Base-by-base conservation (phyloP, 306 rosid genomes). In the Vachellia pachyceras region DNA sequence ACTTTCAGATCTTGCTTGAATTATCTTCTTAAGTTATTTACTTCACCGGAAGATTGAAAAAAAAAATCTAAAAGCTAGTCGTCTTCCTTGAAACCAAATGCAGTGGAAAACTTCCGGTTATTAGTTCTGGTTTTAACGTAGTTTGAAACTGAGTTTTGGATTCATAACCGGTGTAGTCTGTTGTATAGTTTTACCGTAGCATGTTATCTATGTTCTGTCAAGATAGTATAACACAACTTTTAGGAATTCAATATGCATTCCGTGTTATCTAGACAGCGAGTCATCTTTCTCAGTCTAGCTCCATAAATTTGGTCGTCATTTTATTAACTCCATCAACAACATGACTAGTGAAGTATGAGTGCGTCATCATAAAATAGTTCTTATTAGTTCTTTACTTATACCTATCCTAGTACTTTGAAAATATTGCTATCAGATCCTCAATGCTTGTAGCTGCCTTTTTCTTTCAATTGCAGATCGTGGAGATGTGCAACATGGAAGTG, bases 401-500 rank as follows among this genome's bases (percentile, higher is more conserved):
- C 75, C 44, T 54, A 37, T 77, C 36, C 3, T 20, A 18, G 61
- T 83, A 33, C 67, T 55, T 17, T 79, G 68, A 25, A 73, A 52
- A 5, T 57, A 61, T 66, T 68, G 50, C 37, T 69, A 58, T 50
- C 46, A 41, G 75, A 83, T 25, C 6, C 57, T 73, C 39, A 46
- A 10, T 73, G 6, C 57, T 65, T 71, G 10, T 69, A 55, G 45
- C 52, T 80, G 35, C 45, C 49, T 29, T 33, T 22, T 55, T 82
- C 45, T 77, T 73, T 54, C 23, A 23, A 70, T 80, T 80, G 86
- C 90, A 93, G 97, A 93, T 77, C 92, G 96, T 10, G 94, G 96
- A 18, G 97, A 93, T 81, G 89, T 88, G 12, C 90, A 82, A 45
- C 91, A 87, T 81, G 96, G 91, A 58, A 87, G 90, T 47, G 89